A percentile compares a stretch with the other conserved stretches of the same genome.
Evolutionary conservation across 2,329 filamentous ascomycete genomes (phyloP).

Genomic region (Gaeumannomyces sp.): DNA sequence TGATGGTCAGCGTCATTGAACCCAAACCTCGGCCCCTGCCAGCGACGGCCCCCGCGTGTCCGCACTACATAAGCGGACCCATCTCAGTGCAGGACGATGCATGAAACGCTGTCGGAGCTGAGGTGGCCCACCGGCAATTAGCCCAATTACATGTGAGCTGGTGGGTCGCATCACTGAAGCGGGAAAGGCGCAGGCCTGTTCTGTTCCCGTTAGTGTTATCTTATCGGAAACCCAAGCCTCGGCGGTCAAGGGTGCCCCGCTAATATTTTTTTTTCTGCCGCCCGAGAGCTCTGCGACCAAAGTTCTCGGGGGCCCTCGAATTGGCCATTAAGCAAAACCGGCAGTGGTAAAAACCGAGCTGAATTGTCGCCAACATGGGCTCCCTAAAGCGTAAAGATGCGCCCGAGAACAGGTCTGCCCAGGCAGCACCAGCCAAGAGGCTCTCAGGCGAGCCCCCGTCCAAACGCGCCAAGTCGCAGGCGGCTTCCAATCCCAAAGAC

Average conservation of each 20-base stretch:
- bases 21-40: background rate
- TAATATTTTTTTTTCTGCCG: constrained; percentile 9
- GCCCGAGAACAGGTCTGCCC: constrained; percentile 41
- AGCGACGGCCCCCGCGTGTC: background rate
- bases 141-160: background rate
- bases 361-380: constrained; percentile 38
- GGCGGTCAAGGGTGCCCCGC: constrained; percentile 4
- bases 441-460: constrained; percentile 40
- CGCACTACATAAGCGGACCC: too few relatives aligned
- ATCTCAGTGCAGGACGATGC: too few relatives aligned
- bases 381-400: constrained; percentile 53
- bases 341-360: constrained; percentile 8
- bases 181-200: too few relatives aligned
- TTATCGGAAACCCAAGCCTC: background rate
- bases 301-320: constrained; percentile 8
- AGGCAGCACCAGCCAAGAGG: constrained; percentile 40
- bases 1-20: background rate
- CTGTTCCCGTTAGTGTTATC: background rate
- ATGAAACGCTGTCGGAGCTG: background rate
- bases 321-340: constrained; percentile 3
- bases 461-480: constrained; percentile 38
- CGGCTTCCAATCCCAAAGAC: constrained; percentile 27
- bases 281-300: constrained; percentile 1
- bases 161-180: too few relatives aligned
- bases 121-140: background rate